Evolutionary conservation across 257 asterid species (phyloP).

Genomic region (Solanum rostratum): DNA sequence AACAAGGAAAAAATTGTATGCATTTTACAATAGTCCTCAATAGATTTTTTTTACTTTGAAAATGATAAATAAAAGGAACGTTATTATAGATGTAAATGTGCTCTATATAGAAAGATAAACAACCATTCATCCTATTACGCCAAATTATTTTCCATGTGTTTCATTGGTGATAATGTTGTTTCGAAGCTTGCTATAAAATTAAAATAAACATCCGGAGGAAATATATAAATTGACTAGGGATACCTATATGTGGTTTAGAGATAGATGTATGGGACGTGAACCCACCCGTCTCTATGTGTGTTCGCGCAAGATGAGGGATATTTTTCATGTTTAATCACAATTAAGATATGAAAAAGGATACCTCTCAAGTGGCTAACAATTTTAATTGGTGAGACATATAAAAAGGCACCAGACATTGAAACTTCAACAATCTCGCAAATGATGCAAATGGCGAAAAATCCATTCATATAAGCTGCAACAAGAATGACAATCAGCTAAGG

Average conservation of each 20-base stretch:
- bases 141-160: no score
- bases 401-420: conserved; percentile 18
- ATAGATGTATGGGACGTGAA: neutral
- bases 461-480: conserved; percentile 25
- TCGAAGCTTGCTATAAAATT: no score
- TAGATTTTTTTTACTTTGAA: neutral
- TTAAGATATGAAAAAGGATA: conserved; percentile 34
- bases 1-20: no score
- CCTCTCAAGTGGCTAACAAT: conserved; percentile 53
- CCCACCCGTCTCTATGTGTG: neutral
- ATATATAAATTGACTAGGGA: neutral
- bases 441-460: conserved; percentile 37
- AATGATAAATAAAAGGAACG: neutral
- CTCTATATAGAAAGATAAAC: no score
- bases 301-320: neutral
- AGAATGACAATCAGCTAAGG: conserved; percentile 16
- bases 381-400: conserved; percentile 24
- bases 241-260: neutral
- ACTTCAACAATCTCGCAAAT: conserved; percentile 29
- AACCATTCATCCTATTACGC: neutral
- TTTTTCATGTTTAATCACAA: neutral
- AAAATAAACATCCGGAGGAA: no score
- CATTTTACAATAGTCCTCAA: neutral
- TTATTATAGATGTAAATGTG: no score
- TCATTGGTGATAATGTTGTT: no score